phyloP scores from a whole-genome alignment of 2,329 filamentous ascomycete species.

The Alternaria metachromatica region DNA sequence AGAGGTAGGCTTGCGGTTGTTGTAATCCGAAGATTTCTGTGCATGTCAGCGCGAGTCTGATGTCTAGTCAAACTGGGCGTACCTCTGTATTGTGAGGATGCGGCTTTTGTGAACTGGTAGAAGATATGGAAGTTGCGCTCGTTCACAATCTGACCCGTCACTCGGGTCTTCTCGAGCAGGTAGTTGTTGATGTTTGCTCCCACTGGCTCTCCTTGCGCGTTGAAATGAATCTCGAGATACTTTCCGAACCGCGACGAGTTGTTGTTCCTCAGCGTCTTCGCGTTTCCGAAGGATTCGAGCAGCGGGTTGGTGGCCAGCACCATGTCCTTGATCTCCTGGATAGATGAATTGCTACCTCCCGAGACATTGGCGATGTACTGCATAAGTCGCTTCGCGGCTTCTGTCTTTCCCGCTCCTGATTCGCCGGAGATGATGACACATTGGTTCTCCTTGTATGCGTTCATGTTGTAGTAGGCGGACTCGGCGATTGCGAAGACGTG shows the following conservation, averaged over 20 bases:
- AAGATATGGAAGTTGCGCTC: conserved; percentile 99
- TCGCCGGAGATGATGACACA: conserved; percentile 99
- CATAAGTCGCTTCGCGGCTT: conserved; percentile 98
- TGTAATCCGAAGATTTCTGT: conserved; percentile 85
- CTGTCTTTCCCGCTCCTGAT: conserved; percentile 97
- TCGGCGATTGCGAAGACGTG: conserved; percentile 98
- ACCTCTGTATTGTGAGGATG: conserved; percentile 80
- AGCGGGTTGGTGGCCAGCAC: conserved; percentile 97
- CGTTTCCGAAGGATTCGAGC: conserved; percentile 97
- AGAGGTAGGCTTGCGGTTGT: conserved; percentile 88
- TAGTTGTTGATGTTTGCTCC: conserved; percentile 99
- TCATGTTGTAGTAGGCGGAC: conserved; percentile 99
- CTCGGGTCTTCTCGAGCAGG: conserved; percentile 90
- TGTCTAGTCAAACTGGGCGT: conserved; percentile 15
- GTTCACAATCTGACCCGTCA: conserved; percentile 92
- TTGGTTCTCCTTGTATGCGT: conserved; percentile 98
- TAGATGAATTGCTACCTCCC: conserved; percentile 80
- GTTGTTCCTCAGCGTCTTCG: conserved; percentile 97
- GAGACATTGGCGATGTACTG: conserved; percentile 99
- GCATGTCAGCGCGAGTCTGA: conserved; percentile 18
- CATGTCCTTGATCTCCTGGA: conserved; percentile 99
- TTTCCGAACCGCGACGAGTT: conserved; percentile 99
- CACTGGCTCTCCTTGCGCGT: conserved; percentile 85
- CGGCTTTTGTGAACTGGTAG: conserved; percentile 97
- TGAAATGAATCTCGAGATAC: conserved; percentile 97